A percentile compares a stretch with the other conserved stretches of the same genome.
Evolutionary conservation across 108 stramenopile genomes (phyloP).

Genomic region (Cyclostephanos invisitatus): DNA sequence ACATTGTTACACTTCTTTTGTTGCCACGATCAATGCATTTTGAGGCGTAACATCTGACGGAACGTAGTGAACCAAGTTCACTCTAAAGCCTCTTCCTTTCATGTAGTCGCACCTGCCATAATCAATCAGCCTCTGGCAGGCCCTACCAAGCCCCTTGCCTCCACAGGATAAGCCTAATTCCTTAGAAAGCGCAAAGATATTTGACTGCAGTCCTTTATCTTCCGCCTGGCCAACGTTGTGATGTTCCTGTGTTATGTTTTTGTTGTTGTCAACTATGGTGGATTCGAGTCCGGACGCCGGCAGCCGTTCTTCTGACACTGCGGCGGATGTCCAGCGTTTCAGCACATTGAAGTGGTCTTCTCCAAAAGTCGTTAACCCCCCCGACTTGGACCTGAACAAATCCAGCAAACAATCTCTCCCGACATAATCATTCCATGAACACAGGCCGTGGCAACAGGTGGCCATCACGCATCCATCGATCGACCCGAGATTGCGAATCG

Average conservation of each 20-base stretch:
- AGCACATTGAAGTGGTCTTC: constrained; percentile 70
- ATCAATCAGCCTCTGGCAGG: constrained; percentile 84
- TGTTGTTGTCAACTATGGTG: constrained; percentile 10
- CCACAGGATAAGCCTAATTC: constrained; percentile 65
- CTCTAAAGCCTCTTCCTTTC: constrained; percentile 24
- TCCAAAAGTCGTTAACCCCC: constrained; percentile 59
- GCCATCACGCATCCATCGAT: constrained; percentile 75
- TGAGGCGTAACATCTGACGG: constrained; percentile 67
- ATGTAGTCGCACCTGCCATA: constrained; percentile 74
- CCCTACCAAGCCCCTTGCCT: constrained; percentile 72
- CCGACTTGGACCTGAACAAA: constrained; percentile 29
- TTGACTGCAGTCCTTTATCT: constrained; percentile 8
- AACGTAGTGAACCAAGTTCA: constrained; percentile 66
- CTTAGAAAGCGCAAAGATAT: constrained; percentile 45
- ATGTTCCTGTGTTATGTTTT: constrained; percentile 12
- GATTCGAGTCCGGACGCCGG: neutral
- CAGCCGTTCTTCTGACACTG: constrained; percentile 46
- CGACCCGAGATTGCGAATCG: constrained; percentile 42
- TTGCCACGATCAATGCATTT: constrained; percentile 66
- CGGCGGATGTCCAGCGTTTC: constrained; percentile 69
- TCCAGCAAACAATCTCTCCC: constrained; percentile 65
- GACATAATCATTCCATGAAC: constrained; percentile 78
- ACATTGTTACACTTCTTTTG: neutral
- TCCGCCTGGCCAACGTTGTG: neutral
- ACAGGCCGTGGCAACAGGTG: constrained; percentile 88